Evolutionary conservation across 2,329 filamentous ascomycete species (phyloP).

Genomic region (Verticillium albo-atrum): DNA sequence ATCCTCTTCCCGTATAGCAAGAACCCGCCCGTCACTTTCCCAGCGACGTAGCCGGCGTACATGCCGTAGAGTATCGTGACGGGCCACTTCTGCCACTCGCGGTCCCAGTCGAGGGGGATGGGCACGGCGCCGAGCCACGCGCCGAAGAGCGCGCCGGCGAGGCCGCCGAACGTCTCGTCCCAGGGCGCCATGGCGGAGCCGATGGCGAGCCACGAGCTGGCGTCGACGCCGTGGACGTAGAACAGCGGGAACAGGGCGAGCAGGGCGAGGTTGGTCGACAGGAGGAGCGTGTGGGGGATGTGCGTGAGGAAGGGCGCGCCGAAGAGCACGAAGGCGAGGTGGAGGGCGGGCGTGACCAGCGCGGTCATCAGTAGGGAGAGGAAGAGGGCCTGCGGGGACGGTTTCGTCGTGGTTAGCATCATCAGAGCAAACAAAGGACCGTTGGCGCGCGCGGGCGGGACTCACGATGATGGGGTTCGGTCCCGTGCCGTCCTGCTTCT

Average conservation of each 20-base stretch:
- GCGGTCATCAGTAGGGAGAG: conserved; percentile 56
- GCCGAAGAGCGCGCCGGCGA: conserved; percentile 73
- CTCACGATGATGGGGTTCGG: conserved; percentile 43
- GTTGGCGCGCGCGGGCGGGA: too few relatives aligned
- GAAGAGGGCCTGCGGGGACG: conserved; percentile 32
- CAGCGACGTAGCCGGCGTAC: conserved; percentile 73
- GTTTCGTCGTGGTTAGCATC: neutral
- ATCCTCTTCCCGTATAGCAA: conserved; percentile 43
- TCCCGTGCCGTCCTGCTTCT: conserved; percentile 41
- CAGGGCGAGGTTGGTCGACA: conserved; percentile 75
- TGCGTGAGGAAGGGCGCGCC: conserved; percentile 87
- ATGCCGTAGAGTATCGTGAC: conserved; percentile 83
- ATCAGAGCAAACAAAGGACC: neutral
- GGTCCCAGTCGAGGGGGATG: conserved; percentile 95
- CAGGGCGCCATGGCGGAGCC: conserved; percentile 65
- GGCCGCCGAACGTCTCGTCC: conserved; percentile 79
- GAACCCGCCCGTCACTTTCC: conserved; percentile 57
- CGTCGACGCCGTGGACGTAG: conserved; percentile 79
- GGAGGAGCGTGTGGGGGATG: conserved; percentile 70
- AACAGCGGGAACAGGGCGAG: conserved; percentile 76
- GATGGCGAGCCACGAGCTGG: conserved; percentile 64
- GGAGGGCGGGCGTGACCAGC: conserved; percentile 61
- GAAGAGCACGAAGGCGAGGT: conserved; percentile 73
- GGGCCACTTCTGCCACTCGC: conserved; percentile 99
- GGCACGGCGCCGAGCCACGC: conserved; percentile 93